phyloP scores from a whole-genome alignment of 179 eudicot genomes.

The Spinacia oleracea region DNA sequence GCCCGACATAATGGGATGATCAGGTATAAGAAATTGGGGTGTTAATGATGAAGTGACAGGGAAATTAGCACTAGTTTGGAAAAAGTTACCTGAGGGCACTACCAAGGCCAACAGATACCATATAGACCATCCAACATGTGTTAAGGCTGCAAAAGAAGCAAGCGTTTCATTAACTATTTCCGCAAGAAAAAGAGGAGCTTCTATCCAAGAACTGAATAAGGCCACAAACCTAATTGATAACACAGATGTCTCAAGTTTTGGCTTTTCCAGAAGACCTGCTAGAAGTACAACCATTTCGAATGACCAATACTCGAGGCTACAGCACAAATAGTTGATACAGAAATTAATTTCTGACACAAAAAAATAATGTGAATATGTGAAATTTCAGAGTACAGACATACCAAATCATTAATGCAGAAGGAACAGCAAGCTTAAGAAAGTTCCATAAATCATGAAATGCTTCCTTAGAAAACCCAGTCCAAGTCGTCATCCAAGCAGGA shows the following conservation, averaged over 20 bases:
- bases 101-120: constrained; percentile 74
- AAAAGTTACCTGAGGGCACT: constrained; percentile 57
- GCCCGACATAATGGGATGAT: no score
- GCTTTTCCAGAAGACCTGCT: constrained; percentile 68
- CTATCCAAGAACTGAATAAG: neutral
- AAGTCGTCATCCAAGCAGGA: constrained; percentile 34
- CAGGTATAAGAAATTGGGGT: neutral
- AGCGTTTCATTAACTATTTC: neutral
- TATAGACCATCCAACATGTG: constrained; percentile 74
- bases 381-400: constrained; percentile 20
- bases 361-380: no score
- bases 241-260: constrained; percentile 70
- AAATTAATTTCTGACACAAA: neutral
- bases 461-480: constrained; percentile 42
- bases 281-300: constrained; percentile 69
- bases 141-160: constrained; percentile 50
- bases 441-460: constrained; percentile 26
- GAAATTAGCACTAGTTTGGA: neutral
- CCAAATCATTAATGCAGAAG: constrained; percentile 47
- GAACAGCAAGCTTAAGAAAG: constrained; percentile 39
- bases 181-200: neutral
- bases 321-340: neutral
- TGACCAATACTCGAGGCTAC: constrained; percentile 74
- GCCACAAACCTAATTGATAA: constrained; percentile 55
- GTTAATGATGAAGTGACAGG: no score